These are phyloP conservation scores for Lasiodiplodia citricola DNA, from an alignment of 2,329 filamentous ascomycete species.

Conservation along the genomic window DNA sequence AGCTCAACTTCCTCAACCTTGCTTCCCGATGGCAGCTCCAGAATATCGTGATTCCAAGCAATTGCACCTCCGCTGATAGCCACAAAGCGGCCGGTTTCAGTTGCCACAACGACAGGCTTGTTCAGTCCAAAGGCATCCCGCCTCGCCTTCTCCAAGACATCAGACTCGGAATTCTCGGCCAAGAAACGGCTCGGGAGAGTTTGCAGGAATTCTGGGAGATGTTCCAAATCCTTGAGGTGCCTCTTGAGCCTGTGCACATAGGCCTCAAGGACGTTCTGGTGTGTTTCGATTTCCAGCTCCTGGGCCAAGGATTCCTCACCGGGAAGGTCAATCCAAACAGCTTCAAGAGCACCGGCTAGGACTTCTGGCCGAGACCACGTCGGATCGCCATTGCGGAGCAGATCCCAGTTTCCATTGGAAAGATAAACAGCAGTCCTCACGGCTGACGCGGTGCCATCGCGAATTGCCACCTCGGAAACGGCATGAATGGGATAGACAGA, in stretches of 20 bases:
- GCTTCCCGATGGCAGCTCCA: slow-evolving; percentile 60
- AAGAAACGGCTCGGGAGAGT: slow-evolving; percentile 72
- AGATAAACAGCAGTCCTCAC: slow-evolving; percentile 75
- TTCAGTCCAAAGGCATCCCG: slow-evolving; percentile 86
- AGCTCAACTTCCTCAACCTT: slow-evolving; percentile 62
- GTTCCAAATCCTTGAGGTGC: slow-evolving; percentile 77
- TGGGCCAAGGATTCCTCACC: slow-evolving; percentile 76
- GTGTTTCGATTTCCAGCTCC: slow-evolving; percentile 83
- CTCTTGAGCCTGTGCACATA: slow-evolving; percentile 86
- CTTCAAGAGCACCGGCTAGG: slow-evolving; percentile 78
- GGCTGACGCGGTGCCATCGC: slow-evolving; percentile 70
- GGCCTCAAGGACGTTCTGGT: slow-evolving; percentile 78
- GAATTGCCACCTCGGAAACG: slow-evolving; percentile 82
- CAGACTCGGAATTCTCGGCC: slow-evolving; percentile 60
- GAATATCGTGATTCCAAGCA: slow-evolving; percentile 74
- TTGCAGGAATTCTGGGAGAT: slow-evolving; percentile 75
- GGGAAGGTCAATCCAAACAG: slow-evolving; percentile 78
- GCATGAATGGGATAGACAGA: slow-evolving; percentile 62
- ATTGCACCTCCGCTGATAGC: slow-evolving; percentile 76
- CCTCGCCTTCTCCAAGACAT: slow-evolving; percentile 51
- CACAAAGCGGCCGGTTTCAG: slow-evolving; percentile 77
- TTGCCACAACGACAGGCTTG: slow-evolving; percentile 82
- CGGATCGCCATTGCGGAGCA: slow-evolving; percentile 80
- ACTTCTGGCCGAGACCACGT: slow-evolving; percentile 85
- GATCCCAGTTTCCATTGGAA: slow-evolving; percentile 74